Conservation (phyloP, 2,329 filamentous ascomycete species). For the Aspergillus ochraceoroseus region DNA sequence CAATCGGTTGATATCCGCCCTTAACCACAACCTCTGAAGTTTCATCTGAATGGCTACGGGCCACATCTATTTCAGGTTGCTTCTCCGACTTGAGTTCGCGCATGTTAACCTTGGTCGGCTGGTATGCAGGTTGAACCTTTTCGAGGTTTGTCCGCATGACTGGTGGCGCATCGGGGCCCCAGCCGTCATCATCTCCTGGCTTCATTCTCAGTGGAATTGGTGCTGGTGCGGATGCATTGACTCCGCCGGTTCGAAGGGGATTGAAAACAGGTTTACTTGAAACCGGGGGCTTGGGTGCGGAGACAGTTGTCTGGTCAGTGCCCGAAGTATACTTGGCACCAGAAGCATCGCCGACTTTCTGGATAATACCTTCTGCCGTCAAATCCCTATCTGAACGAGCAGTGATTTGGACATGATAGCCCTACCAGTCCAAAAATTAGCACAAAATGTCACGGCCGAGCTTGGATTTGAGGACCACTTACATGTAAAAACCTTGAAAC, state of each 20-base stretch:
- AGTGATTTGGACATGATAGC: slow-evolving; percentile 96
- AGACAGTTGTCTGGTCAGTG: slow-evolving; percentile 50
- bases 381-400: slow-evolving; percentile 87
- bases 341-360: slow-evolving; percentile 91
- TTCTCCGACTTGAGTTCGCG: slow-evolving; percentile 73
- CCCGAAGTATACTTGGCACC: slow-evolving; percentile 86
- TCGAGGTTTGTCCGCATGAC: slow-evolving; percentile 81
- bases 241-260: slow-evolving; percentile 59
- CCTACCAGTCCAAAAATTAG: slow-evolving; percentile 42
- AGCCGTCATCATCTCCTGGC: slow-evolving; percentile 74
- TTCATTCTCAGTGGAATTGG: slow-evolving; percentile 46
- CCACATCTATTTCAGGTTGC: slow-evolving; percentile 53
- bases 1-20: slow-evolving; percentile 87
- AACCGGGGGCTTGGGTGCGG: slow-evolving; percentile 60
- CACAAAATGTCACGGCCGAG: neutral
- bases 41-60: slow-evolving; percentile 46
- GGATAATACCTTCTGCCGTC: slow-evolving; percentile 78
- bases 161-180: slow-evolving; percentile 90
- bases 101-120: slow-evolving; percentile 93
- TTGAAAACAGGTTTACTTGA: slow-evolving; percentile 90
- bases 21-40: slow-evolving; percentile 62
- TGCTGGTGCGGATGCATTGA: slow-evolving; percentile 63
- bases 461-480: slow-evolving; percentile 18
- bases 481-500: slow-evolving; percentile 88
- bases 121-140: slow-evolving; percentile 87